Percentiles rank a stretch among this genome's conserved stretches.
Conservation (phyloP, 2,329 filamentous ascomycete genomes). For the Pyricularia grisea region DNA sequence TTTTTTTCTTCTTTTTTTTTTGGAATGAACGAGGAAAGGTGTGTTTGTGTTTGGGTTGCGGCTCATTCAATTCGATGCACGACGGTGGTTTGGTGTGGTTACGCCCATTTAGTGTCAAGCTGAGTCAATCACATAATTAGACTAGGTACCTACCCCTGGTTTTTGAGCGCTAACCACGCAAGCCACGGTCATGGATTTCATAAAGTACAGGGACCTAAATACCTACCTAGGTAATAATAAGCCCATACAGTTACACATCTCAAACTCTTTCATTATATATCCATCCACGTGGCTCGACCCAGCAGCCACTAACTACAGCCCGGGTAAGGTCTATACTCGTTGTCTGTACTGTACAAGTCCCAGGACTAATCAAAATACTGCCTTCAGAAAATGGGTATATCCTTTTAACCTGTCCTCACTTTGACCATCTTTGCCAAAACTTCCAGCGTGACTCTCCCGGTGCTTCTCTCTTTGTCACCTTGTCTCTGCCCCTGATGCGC, state of each 20-base stretch:
- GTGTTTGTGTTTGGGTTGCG: neutral
- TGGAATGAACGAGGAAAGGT: neutral
- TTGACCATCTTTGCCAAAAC: conserved; percentile 43
- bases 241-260: neutral
- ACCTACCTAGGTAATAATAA: no score
- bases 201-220: neutral
- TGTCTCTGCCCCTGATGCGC: conserved; percentile 59
- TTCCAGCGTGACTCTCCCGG: conserved; percentile 40
- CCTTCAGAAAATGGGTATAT: neutral
- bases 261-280: neutral
- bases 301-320: neutral
- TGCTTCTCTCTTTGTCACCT: conserved; percentile 32
- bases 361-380: neutral
- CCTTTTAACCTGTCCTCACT: neutral
- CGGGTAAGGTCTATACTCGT: neutral
- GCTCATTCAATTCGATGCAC: neutral
- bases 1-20: neutral
- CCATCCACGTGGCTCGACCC: neutral
- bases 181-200: neutral
- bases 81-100: no score
- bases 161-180: neutral
- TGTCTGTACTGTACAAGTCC: neutral
- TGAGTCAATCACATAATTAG: neutral
- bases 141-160: neutral
- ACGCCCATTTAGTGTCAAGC: neutral